Base-by-base conservation (phyloP, 1,284 basidiomycete species). In the Golubevia sp. region DNA sequence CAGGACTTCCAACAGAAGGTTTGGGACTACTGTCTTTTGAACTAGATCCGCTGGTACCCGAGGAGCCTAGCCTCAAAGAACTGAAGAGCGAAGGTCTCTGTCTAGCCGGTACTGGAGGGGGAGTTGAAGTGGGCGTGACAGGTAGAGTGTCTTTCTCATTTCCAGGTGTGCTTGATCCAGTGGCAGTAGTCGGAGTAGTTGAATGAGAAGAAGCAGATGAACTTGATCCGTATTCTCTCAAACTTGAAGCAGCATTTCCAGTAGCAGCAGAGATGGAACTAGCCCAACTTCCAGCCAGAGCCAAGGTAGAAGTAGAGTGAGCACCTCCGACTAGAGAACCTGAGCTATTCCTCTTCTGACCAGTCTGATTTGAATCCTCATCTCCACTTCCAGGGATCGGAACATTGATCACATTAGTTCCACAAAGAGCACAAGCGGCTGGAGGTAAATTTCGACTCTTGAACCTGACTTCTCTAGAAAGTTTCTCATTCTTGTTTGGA, bases 361-460 rank as follows among this genome's bases (percentile, higher is more conserved):
- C 24, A 4, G 57, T 18, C n/a, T n/a, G n/a, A n/a, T n/a, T n/a
- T 15, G 62, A 59, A n/a, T 49, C 23, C 18, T 20, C 34, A 49
- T 49, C 64, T 1, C 61, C 65, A 7, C 67, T 66, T n/a, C 67
- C 67, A 26, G 70, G 68, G 51, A 74, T 49, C 7, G 79, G 74
- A 11, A 83, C 70, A 34, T 81, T 82, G 55, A 83, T 65, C 24
- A 83, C 58, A 13, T 65, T 59, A 34, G 66, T 74, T 13, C 76
- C 77, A 58, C 80, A 80, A 62, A 83, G 64, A 21, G 80, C 61
- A 50, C 80, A 83, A 1, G 72, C 71, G 15, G 73, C 76, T 6
- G 80, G 76, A 1, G 80, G 73, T 2, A 75, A 52, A 26, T 70
- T 64, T 0, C 71, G 68, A 52, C 76, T 69, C 53, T 74, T 68